These are phyloP conservation scores for Lithohypha guttulata DNA, from an alignment of 2,329 filamentous ascomycete genomes.

Conservation along the genomic window DNA sequence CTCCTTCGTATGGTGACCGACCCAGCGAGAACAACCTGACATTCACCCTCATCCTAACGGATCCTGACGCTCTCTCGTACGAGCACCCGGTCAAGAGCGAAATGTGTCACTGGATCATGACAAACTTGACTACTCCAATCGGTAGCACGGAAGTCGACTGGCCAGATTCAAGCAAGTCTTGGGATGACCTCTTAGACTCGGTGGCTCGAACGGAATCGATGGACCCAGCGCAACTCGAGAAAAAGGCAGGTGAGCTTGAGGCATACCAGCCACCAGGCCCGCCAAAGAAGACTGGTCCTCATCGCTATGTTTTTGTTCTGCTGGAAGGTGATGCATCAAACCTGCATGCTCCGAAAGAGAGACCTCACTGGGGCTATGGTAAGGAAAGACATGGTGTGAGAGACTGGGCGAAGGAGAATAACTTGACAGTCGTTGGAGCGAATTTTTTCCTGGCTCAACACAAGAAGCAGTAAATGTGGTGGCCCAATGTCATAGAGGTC, in stretches of 20 bases:
- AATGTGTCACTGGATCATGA: slow-evolving; percentile 46
- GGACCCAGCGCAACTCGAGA: slow-evolving; percentile 7
- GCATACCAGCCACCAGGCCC: slow-evolving; percentile 45
- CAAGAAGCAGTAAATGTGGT: slow-evolving; percentile 18
- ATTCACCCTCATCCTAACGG: slow-evolving; percentile 43
- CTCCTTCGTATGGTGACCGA: slow-evolving; percentile 13
- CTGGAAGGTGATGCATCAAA: slow-evolving; percentile 33
- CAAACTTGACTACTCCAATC: slow-evolving; percentile 21
- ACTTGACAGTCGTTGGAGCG: slow-evolving; percentile 23
- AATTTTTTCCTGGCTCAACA: slow-evolving; percentile 25
- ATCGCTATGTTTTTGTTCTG: slow-evolving; percentile 47
- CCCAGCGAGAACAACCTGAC: slow-evolving; percentile 22
- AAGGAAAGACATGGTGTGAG: slow-evolving; percentile 39
- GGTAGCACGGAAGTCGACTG: slow-evolving; percentile 4
- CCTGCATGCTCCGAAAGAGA: slow-evolving; percentile 32
- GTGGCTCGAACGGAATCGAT: neutral
- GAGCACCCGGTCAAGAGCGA: slow-evolving; percentile 45
- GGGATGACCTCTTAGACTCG: neutral
- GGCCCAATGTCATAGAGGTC: no score
- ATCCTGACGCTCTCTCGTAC: slow-evolving; percentile 48
- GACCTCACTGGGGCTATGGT: slow-evolving; percentile 45
- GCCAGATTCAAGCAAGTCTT: neutral
- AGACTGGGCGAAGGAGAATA: slow-evolving; percentile 25
- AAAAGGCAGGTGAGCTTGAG: slow-evolving; percentile 31
- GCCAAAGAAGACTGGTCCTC: slow-evolving; percentile 45